phyloP scores from a whole-genome alignment of 352 stramenopile genomes.

The Ophiocytium majus region DNA sequence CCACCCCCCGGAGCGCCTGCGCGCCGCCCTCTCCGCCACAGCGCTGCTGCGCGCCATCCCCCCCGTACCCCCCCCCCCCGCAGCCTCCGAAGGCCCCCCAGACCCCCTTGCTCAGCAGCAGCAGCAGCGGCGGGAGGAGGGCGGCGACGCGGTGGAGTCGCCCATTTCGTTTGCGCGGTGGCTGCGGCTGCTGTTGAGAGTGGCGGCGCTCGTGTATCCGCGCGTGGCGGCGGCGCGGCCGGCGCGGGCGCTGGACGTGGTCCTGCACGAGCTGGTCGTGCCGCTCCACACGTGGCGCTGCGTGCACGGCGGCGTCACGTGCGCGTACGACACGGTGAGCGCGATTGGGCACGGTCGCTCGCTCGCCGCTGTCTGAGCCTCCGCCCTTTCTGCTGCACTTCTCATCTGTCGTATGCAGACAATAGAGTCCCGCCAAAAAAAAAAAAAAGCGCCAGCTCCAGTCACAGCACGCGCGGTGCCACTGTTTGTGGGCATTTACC shows the following conservation, averaged over 20 bases:
- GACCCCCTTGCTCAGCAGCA: too few species aligned
- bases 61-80: not conserved
- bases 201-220: not conserved
- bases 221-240: not conserved
- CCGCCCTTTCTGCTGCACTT: too few species aligned
- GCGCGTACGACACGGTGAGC: conserved; percentile 16
- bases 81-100: too few species aligned
- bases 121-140: too few species aligned
- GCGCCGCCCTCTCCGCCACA: not conserved
- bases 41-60: not conserved
- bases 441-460: too few species aligned
- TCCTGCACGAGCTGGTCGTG: conserved; percentile 3
- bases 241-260: not conserved
- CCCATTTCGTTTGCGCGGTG: not conserved
- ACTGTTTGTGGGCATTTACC: too few species aligned
- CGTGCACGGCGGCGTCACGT: not conserved
- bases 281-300: conserved; percentile 13
- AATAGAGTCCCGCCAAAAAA: too few species aligned
- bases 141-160: not conserved
- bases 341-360: too few species aligned
- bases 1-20: conserved; percentile 1
- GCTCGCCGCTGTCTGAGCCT: too few species aligned
- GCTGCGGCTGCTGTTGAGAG: conserved; percentile 2
- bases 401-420: too few species aligned
- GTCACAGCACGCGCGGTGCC: too few species aligned